Evolutionary conservation across 2,329 filamentous ascomycete species (phyloP), one percentile per base, ranked within the genome.

Genomic region (Cladosporium oxysporum): DNA sequence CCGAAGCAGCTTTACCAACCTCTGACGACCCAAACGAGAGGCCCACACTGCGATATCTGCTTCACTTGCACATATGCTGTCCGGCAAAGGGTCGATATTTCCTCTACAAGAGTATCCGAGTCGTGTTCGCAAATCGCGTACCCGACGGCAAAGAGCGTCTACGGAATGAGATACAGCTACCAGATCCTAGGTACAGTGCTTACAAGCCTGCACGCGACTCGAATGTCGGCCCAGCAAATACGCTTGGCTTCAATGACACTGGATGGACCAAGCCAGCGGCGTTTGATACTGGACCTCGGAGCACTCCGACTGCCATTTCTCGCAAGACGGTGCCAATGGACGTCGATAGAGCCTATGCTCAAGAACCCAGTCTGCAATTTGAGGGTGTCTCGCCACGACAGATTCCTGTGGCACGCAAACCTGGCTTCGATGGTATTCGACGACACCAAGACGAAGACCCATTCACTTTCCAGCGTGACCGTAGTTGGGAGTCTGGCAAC

Each of bases 71-170:
- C 75, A 95, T 99, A 66, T 98, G 94, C 79, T 94, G 90, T 73
- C 90, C 92, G 0, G 87, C 89, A 0, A 91, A 89, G 69, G 92
- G 91, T 6, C 88, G 93, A 14, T 96, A 89, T 76, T 98, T 93
- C 73, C 83, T 99, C 6, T 95, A 98, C 81, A 96, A 95, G 73
- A 92, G 88, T 72, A 91, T 98, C 66, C 89, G 95, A 16, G 92
- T 98, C 41, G 94, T 99, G 3, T 99, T 99, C 76, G 95, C 95
- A 63, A 98, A 98, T 75, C 88, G 95, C 29, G 94, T 97, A 0
- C 94, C 95, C 0, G 95, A 98, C 72, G 94, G 92, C 49, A 97
- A 97, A 76, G 94, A 98, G 78, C 94, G 90, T 74, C 83, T 99
- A 47, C 86, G 90, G 35, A 97, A 96, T 73, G 95, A 99, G 76